A percentile compares a stretch with the other conserved stretches of the same genome.
These are phyloP conservation scores for Melaleuca quinquenervia DNA, from an alignment of 345 rosid species.

Conservation along the genomic window DNA sequence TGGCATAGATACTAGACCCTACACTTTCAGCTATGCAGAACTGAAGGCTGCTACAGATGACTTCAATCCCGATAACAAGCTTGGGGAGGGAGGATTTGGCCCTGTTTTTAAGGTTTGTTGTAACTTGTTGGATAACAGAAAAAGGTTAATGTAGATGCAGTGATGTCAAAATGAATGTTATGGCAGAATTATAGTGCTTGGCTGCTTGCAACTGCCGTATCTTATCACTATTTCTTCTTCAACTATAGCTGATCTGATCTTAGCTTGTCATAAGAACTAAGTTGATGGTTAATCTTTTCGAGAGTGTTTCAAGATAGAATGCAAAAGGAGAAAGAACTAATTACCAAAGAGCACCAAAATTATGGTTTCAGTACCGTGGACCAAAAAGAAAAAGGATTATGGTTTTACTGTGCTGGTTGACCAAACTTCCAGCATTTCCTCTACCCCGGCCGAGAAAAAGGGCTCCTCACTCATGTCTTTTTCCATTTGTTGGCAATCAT, in stretches of 20 bases:
- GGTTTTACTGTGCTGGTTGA: not conserved
- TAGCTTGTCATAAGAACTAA: not conserved
- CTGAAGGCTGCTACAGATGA: conserved; percentile 52
- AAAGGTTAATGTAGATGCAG: not conserved
- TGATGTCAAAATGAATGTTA: not conserved
- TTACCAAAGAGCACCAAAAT: not conserved
- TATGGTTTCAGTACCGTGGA: not conserved
- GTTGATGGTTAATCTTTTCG: not conserved
- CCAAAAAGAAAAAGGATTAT: not conserved
- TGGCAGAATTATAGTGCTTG: not conserved
- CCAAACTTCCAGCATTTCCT: not conserved
- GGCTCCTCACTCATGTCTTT: not conserved
- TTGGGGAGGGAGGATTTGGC: conserved; percentile 88
- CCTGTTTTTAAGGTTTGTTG: conserved; percentile 24
- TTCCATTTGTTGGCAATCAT: conserved; percentile 13
- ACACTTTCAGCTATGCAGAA: conserved; percentile 50
- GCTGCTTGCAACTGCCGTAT: not conserved
- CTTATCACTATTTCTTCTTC: not conserved
- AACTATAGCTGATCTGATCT: not conserved
- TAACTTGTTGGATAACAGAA: not conserved
- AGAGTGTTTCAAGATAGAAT: not conserved
- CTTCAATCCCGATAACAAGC: conserved; percentile 49
- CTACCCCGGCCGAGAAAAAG: not conserved
- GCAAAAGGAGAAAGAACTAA: not conserved
- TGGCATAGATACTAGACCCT: conserved; percentile 37